A percentile compares a stretch with the other conserved stretches of the same genome.
Conservation (phyloP, 1,139 yeast genomes). For the Yamadazyma sp. region DNA sequence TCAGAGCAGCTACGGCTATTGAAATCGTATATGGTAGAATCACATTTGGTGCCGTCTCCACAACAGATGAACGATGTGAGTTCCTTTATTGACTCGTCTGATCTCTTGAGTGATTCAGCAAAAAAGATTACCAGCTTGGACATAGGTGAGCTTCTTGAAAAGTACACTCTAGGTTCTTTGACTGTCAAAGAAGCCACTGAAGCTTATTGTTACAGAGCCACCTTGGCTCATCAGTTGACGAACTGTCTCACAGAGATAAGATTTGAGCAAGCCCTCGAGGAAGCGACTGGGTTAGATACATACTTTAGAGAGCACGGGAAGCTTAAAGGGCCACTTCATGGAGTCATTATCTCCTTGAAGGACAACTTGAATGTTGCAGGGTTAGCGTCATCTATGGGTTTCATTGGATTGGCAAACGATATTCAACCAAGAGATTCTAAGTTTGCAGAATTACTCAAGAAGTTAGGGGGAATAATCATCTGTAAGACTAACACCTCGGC, state of each 20-base stretch:
- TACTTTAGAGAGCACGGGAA: slow-evolving; percentile 51
- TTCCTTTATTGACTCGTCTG: slow-evolving; percentile 44
- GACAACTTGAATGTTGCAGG: slow-evolving; percentile 65
- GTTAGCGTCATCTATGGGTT: slow-evolving; percentile 56
- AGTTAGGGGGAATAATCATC: slow-evolving; percentile 63
- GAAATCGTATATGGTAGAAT: slow-evolving; percentile 6
- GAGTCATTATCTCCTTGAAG: slow-evolving; percentile 72
- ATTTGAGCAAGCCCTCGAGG: slow-evolving; percentile 30
- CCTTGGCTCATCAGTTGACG: slow-evolving; percentile 33
- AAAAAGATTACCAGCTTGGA: slow-evolving; percentile 27
- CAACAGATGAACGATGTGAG: slow-evolving; percentile 30
- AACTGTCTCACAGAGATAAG: slow-evolving; percentile 33
- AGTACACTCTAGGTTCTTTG: slow-evolving; percentile 19
- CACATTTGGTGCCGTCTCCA: slow-evolving; percentile 20
- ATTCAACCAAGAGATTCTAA: slow-evolving; percentile 50
- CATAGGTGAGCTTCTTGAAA: slow-evolving; percentile 4
- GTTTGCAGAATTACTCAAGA: slow-evolving; percentile 50
- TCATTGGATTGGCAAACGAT: slow-evolving; percentile 42
- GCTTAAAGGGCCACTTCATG: slow-evolving; percentile 71
- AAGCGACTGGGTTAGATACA: slow-evolving; percentile 31
- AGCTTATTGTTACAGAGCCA: slow-evolving; percentile 51
- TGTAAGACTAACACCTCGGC: slow-evolving; percentile 40
- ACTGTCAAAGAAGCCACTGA: slow-evolving; percentile 44
- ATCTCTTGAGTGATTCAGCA: slow-evolving; percentile 21
- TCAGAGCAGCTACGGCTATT: slow-evolving; percentile 8